Conservation (phyloP, 2,329 filamentous ascomycete genomes). For the Sarocladiaceae sp. region DNA sequence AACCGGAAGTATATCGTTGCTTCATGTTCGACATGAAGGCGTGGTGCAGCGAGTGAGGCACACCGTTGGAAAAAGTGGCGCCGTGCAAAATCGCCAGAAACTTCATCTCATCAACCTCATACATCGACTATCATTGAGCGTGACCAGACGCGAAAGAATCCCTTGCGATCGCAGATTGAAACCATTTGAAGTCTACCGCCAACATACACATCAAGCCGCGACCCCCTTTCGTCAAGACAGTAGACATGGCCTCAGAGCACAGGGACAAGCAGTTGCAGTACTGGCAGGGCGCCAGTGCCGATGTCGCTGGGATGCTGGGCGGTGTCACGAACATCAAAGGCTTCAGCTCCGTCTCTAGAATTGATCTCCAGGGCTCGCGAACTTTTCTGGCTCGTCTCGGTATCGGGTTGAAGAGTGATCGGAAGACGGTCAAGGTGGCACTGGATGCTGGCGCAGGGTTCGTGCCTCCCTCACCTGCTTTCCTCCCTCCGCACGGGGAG, state of each 20-base stretch:
- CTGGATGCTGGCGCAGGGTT: conserved; percentile 36
- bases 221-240: too few relatives aligned
- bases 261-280: conserved; percentile 24
- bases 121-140: neutral
- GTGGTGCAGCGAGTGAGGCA: too few relatives aligned
- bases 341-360: conserved; percentile 41
- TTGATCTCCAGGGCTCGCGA: conserved; percentile 63
- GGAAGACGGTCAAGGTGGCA: conserved; percentile 20
- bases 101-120: neutral
- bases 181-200: too few relatives aligned
- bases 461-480: conserved; percentile 12
- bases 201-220: too few relatives aligned
- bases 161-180: too few relatives aligned
- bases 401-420: conserved; percentile 28
- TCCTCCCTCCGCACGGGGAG: neutral
- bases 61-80: conserved; percentile 3
- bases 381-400: conserved; percentile 64
- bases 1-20: too few relatives aligned
- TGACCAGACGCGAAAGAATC: too few relatives aligned
- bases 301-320: conserved; percentile 70
- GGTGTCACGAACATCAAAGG: conserved; percentile 40
- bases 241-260: neutral
- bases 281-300: conserved; percentile 39
- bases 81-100: neutral
- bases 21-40: too few relatives aligned